Evolutionary conservation across 495 filamentous ascomycete species (phyloP), one percentile per base, ranked within the genome.

Genomic region (Zalerion maritima): DNA sequence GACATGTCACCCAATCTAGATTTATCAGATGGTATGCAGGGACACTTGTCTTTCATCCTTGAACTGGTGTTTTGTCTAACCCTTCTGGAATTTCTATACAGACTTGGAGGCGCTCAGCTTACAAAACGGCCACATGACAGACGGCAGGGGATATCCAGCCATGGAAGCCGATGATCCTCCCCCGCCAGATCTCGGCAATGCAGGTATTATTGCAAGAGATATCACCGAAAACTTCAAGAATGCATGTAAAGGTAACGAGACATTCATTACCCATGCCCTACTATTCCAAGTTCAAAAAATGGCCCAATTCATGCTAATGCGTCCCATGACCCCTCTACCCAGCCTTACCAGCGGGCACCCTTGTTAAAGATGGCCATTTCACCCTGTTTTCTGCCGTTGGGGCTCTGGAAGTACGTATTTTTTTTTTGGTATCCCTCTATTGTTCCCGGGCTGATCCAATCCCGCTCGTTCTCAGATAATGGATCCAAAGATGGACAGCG

Each of bases 401-500:
- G 34, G 87, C 91, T 43, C 63, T 97, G 38, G 89, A 97, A 77
- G 89, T 87, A 58, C 41, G 69, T 57, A 14, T 32, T 24, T 32
- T 26, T 6, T 21, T 22, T 16, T 33, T 21, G 27, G 5, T 28
- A 20, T 17, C n/a, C n/a, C n/a, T n/a, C n/a, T n/a, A n/a, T n/a
- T n/a, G n/a, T n/a, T n/a, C n/a, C n/a, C n/a, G n/a, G n/a, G n/a
- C n/a, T n/a, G 22, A 24, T 34, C 24, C 14, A 13, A 24, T 29
- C 5, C 14, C 21, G 10, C 31, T 40, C 15, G 21, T 9, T 7
- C 5, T 14, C 28, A 97, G 89, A 87, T 97, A 35, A 93, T 94
- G 85, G 89, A 97, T 46, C 74, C 78, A 1, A 97, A 94, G 52
- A 96, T 97, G 89, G 89, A 97, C 47, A 94, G 81, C 46, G 89